These are phyloP conservation scores for Suhomyces guaymorum DNA, from an alignment of 1,139 yeast species.

Conservation along the genomic window DNA sequence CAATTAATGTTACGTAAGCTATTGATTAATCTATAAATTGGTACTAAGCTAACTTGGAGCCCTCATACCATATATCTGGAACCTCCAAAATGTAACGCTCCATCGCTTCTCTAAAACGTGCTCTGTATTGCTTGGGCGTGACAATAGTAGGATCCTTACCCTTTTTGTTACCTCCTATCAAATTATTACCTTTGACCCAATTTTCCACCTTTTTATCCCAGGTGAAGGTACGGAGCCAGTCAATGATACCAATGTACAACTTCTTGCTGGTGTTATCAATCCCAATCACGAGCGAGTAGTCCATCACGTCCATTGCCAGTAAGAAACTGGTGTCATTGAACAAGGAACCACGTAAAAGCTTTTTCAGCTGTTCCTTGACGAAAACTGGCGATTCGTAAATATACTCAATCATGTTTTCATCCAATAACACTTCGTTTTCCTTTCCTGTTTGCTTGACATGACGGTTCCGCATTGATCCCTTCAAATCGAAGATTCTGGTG, in stretches of 20 bases:
- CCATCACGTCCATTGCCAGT: conserved; percentile 99
- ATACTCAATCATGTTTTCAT: conserved; percentile 97
- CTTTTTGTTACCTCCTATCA: conserved; percentile 75
- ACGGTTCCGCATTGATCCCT: conserved; percentile 97
- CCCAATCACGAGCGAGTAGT: conserved; percentile 92
- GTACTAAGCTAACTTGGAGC: conserved; percentile 15
- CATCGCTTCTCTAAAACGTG: conserved; percentile 96
- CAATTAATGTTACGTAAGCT: too few relatives aligned
- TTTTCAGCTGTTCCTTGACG: conserved; percentile 90
- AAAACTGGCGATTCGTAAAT: conserved; percentile 94
- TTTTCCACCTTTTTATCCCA: conserved; percentile 99
- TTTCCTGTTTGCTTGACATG: conserved; percentile 96
- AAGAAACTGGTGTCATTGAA: conserved; percentile 94
- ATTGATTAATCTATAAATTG: too few relatives aligned
- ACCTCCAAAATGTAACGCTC: conserved; percentile 92
- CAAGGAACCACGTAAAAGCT: conserved; percentile 77
- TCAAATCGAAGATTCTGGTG: conserved; percentile 87
- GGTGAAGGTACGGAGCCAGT: conserved; percentile 92
- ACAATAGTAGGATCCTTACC: conserved; percentile 96
- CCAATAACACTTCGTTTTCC: conserved; percentile 90
- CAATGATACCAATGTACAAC: conserved; percentile 90
- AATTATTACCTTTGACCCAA: conserved; percentile 93
- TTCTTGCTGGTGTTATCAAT: conserved; percentile 68
- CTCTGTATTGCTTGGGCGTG: conserved; percentile 93
- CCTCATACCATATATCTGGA: conserved; percentile 80